Conservation (phyloP, 176 grass and related monocot genomes). For the Phoenix roebelenii region DNA sequence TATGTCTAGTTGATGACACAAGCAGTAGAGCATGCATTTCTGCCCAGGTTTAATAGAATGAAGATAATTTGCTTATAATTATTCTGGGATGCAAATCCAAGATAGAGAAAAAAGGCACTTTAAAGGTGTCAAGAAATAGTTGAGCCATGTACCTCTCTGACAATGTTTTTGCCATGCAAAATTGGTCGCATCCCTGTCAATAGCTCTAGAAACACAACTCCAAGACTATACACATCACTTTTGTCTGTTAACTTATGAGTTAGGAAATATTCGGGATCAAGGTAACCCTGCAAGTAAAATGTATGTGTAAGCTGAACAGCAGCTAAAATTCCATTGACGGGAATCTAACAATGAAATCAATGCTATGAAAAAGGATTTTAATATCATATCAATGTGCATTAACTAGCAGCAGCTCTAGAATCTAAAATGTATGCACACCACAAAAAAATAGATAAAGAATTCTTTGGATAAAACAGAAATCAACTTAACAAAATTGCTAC, state of each 20-base stretch:
- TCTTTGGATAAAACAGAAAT: no score
- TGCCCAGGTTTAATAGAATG: neutral
- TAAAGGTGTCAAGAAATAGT: neutral
- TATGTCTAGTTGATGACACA: no score
- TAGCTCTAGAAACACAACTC: constrained; percentile 84
- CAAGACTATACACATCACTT: constrained; percentile 87
- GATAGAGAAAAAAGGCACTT: neutral
- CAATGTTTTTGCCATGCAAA: constrained; percentile 85
- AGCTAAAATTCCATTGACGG: no score
- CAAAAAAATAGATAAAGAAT: no score
- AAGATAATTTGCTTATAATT: constrained; percentile 1
- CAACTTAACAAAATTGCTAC: no score
- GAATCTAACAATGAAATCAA: no score
- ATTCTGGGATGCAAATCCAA: neutral
- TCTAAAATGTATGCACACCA: no score
- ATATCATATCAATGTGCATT: no score
- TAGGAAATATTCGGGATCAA: constrained; percentile 96
- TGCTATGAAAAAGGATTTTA: no score
- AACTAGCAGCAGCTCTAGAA: no score
- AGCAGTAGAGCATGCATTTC: no score
- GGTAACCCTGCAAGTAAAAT: constrained; percentile 54
- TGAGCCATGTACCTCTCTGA: constrained; percentile 58
- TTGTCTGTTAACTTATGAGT: constrained; percentile 89
- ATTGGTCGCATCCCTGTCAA: constrained; percentile 87
- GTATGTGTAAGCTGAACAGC: no score